Conservation (phyloP, 257 asterid genomes). For the Ligustrum vulgare region DNA sequence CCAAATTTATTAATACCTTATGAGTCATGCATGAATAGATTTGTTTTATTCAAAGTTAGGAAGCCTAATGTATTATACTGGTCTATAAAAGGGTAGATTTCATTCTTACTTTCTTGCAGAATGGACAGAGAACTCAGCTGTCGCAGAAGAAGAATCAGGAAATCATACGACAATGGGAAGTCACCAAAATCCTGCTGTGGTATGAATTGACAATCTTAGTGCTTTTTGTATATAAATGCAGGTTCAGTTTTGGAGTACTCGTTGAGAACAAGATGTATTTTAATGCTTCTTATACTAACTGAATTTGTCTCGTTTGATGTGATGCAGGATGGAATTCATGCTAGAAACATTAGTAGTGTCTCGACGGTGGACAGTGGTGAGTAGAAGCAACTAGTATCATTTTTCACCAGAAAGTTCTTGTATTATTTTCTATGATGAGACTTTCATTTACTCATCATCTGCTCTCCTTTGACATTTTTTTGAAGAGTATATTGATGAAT, state of each 20-base stretch:
- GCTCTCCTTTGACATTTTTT: slow-evolving; percentile 15
- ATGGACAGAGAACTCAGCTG: slow-evolving; percentile 37
- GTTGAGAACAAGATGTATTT: not conserved
- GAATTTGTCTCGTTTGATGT: not conserved
- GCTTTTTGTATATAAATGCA: not conserved
- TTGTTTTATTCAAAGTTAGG: not conserved
- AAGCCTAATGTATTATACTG: not conserved
- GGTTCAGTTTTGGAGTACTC: not conserved
- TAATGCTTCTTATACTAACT: not conserved
- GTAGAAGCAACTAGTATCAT: slow-evolving; percentile 15
- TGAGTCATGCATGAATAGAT: not conserved
- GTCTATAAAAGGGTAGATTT: not conserved
- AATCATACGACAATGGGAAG: slow-evolving; percentile 39
- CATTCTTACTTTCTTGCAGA: not conserved
- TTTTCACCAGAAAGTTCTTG: not conserved
- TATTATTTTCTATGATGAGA: not conserved
- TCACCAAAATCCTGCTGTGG: slow-evolving; percentile 44
- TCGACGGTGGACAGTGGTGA: slow-evolving; percentile 94
- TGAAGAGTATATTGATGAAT: slow-evolving; percentile 67
- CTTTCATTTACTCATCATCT: slow-evolving; percentile 18
- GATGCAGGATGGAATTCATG: slow-evolving; percentile 88
- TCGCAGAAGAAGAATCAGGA: slow-evolving; percentile 38
- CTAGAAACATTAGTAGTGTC: slow-evolving; percentile 82
- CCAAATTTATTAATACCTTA: not conserved
- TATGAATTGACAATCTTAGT: slow-evolving; percentile 11